A percentile compares a stretch with the other conserved stretches of the same genome.
Conservation (phyloP, 176 grass and related monocot species). For the Sorghum bicolor region Sorghum_bicolor_NCBIv3 NC_012876.2:63886501-63887000, state of each 20-base stretch:
- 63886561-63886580: background rate
- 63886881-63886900: conserved; percentile 61
- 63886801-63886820: conserved; percentile 41
- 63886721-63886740: conserved; percentile 55
- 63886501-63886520: background rate
- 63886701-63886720: conserved; percentile 62
- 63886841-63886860: background rate
- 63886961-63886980: conserved; percentile 79
- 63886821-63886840: conserved; percentile 29
- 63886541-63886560: background rate
- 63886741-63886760: conserved; percentile 69
- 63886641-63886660: conserved; percentile 40
- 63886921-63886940: conserved; percentile 32
- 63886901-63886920: conserved; percentile 73
- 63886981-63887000: conserved; percentile 85
- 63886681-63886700: conserved; percentile 70
- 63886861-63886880: conserved; percentile 46
- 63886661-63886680: conserved; percentile 46
- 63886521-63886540: background rate
- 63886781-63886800: conserved; percentile 50
- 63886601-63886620: conserved; percentile 86
- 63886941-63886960: conserved; percentile 75
- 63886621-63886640: conserved; percentile 61
- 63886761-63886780: conserved; percentile 66
- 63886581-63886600: conserved; percentile 17